Percentiles rank a stretch among this genome's conserved stretches.
These are phyloP conservation scores for Cyberlindnera mississippiensis DNA, from an alignment of 805 yeast genomes.

Conservation along the genomic window DNA sequence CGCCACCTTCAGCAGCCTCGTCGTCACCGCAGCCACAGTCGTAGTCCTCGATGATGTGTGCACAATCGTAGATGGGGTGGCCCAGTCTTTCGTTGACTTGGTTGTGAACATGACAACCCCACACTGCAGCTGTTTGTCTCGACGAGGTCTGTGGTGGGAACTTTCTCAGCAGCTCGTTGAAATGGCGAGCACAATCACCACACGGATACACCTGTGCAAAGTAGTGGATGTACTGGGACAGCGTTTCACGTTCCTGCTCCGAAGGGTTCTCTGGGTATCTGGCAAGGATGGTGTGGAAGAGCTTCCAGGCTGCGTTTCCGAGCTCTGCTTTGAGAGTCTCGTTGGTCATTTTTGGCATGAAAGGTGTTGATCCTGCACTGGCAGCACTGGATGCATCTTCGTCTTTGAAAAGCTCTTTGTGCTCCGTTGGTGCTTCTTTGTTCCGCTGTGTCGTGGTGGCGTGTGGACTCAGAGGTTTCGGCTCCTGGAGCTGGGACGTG, in stretches of 20 bases:
- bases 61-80: slow-evolving; percentile 79
- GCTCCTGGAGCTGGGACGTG: slow-evolving; percentile 21
- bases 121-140: slow-evolving; percentile 77
- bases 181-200: slow-evolving; percentile 95
- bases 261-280: slow-evolving; percentile 86
- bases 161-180: slow-evolving; percentile 59
- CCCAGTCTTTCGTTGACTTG: slow-evolving; percentile 70
- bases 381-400: too few relatives aligned
- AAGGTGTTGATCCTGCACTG: slow-evolving; percentile 12
- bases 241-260: slow-evolving; percentile 54
- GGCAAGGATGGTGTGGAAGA: slow-evolving; percentile 88
- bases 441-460: slow-evolving; percentile 29
- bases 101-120: slow-evolving; percentile 96
- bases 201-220: slow-evolving; percentile 96
- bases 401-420: neutral
- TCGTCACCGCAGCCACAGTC: slow-evolving; percentile 97
- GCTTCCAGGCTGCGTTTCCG: slow-evolving; percentile 88
- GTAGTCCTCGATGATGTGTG: slow-evolving; percentile 80
- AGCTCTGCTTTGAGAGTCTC: slow-evolving; percentile 76
- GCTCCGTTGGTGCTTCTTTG: neutral
- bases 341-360: slow-evolving; percentile 92
- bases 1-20: slow-evolving; percentile 29
- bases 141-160: slow-evolving; percentile 83
- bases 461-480: slow-evolving; percentile 24
- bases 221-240: slow-evolving; percentile 58